These are phyloP conservation scores for Suillus hirtellus DNA, from an alignment of 768 basidiomycete species.

Conservation along the genomic window DNA sequence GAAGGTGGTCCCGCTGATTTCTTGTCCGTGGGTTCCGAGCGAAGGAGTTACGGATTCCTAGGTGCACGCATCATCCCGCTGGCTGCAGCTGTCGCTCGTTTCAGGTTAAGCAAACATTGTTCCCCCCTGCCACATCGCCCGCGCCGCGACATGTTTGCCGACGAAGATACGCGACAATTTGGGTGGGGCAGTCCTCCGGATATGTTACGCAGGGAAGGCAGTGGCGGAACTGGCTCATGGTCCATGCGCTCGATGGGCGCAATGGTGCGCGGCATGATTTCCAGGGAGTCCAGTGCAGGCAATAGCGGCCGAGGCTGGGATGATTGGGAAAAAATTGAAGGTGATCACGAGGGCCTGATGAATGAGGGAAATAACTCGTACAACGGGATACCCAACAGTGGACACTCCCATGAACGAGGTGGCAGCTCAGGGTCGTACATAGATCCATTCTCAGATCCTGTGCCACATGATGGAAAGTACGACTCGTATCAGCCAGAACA, in stretches of 20 bases:
- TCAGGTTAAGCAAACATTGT: constrained; percentile 25
- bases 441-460: constrained; percentile 44
- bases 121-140: constrained; percentile 17
- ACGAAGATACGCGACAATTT: constrained; percentile 68
- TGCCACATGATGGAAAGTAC: constrained; percentile 21
- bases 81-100: constrained; percentile 19
- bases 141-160: constrained; percentile 74
- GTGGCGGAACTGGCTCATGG: constrained; percentile 49
- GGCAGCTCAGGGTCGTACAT: constrained; percentile 38
- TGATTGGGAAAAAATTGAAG: constrained; percentile 25
- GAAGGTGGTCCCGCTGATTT: constrained; percentile 10
- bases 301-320: constrained; percentile 17
- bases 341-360: constrained; percentile 23
- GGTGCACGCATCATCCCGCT: constrained; percentile 13
- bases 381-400: constrained; percentile 9
- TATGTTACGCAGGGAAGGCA: constrained; percentile 37
- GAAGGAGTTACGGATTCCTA: constrained; percentile 5
- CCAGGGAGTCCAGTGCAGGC: constrained; percentile 30
- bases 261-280: constrained; percentile 29
- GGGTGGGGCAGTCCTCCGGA: constrained; percentile 18
- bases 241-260: constrained; percentile 46
- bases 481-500: constrained; percentile 16
- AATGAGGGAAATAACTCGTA: constrained; percentile 16
- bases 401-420: constrained; percentile 15
- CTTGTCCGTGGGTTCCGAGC: not conserved